Percentiles rank a stretch among this genome's conserved stretches.
Conservation (phyloP, 2,329 filamentous ascomycete species). For the Penicillium rolfsii region DNA sequence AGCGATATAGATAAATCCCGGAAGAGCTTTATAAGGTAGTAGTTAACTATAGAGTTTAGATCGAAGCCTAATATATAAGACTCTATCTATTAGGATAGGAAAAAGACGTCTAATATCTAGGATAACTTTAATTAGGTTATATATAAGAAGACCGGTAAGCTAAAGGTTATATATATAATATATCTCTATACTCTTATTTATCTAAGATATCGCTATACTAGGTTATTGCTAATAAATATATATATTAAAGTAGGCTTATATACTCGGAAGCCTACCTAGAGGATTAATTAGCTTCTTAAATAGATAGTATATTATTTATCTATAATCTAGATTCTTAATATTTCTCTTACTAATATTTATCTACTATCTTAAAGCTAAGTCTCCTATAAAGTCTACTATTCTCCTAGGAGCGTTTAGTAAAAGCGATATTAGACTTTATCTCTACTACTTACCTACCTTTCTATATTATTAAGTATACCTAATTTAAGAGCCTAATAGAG, state of each 20-base stretch:
- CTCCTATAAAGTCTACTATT: not conserved
- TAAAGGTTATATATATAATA: not conserved
- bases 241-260: not conserved
- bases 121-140: not conserved
- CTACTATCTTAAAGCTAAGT: not conserved
- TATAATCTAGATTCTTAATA: not conserved
- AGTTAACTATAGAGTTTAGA: not conserved
- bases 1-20: not conserved
- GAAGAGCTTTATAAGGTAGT: conserved; percentile 1
- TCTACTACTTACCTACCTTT: not conserved
- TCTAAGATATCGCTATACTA: not conserved
- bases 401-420: not conserved
- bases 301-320: not conserved
- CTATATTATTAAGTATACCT: not conserved
- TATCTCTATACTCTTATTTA: not conserved
- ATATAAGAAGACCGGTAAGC: not conserved
- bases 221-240: not conserved
- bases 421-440: not conserved
- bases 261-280: not conserved
- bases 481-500: not conserved
- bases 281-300: not conserved
- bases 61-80: conserved; percentile 1
- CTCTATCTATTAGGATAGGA: not conserved
- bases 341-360: not conserved
- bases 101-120: not conserved